Evolutionary conservation across 371 early-diverging fungal genomes (phyloP).

Genomic region (Fennellomyces sp.): DNA sequence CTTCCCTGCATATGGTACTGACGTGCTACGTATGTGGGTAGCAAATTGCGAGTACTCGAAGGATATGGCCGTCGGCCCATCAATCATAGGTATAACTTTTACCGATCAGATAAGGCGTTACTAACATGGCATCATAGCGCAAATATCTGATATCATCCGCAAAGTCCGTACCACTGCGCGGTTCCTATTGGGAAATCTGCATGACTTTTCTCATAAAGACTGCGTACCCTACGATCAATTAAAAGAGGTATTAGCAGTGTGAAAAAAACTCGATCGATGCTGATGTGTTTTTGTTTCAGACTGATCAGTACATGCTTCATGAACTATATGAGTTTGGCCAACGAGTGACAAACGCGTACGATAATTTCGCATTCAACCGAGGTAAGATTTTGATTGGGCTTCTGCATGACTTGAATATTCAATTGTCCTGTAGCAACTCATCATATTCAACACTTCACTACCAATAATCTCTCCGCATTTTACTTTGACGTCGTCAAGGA

Average conservation of each 20-base stretch:
- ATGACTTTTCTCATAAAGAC: slow-evolving; percentile 59
- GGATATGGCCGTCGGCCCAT: slow-evolving; percentile 78
- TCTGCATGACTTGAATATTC: neutral
- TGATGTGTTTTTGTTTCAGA: slow-evolving; percentile 29
- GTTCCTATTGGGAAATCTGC: slow-evolving; percentile 82
- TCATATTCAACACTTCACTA: slow-evolving; percentile 71
- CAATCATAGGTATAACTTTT: slow-evolving; percentile 51
- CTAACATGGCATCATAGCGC: slow-evolving; percentile 43
- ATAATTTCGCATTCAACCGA: slow-evolving; percentile 66
- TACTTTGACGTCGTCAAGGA: slow-evolving; percentile 89
- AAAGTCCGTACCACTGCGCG: slow-evolving; percentile 82
- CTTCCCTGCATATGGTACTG: slow-evolving; percentile 84
- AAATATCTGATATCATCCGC: slow-evolving; percentile 69
- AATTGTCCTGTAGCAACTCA: slow-evolving; percentile 50
- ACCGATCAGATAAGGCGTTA: neutral
- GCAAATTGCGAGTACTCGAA: slow-evolving; percentile 83
- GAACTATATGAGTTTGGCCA: slow-evolving; percentile 65
- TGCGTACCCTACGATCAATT: slow-evolving; percentile 60
- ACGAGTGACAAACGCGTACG: slow-evolving; percentile 61
- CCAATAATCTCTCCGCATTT: slow-evolving; percentile 72
- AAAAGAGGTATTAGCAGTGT: slow-evolving; percentile 30
- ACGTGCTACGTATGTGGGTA: slow-evolving; percentile 84
- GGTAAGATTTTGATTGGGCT: slow-evolving; percentile 37
- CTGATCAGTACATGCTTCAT: slow-evolving; percentile 77
- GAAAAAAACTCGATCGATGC: neutral